Conservation (phyloP, 495 filamentous ascomycete species). For the Xylaria acuta region DNA sequence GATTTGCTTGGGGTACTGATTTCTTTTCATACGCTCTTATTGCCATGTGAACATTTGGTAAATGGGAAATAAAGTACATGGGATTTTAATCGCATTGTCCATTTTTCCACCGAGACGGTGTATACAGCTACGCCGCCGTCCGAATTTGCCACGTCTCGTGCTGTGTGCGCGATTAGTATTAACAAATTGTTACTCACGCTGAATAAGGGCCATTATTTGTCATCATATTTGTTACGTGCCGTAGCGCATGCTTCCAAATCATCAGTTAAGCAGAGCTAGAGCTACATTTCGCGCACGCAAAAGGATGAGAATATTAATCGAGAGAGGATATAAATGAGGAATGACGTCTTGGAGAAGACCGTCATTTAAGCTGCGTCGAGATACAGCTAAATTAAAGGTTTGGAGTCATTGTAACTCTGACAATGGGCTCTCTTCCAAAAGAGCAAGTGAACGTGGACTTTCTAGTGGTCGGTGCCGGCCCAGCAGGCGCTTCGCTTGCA, state of each 20-base stretch:
- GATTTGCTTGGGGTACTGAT: background rate
- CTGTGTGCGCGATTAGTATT: background rate
- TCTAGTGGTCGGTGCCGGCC: constrained; percentile 58
- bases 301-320: background rate
- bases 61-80: background rate
- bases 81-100: background rate
- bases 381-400: background rate
- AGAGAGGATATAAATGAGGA: background rate
- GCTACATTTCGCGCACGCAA: background rate
- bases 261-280: constrained; percentile 9
- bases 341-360: background rate
- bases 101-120: background rate
- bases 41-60: background rate
- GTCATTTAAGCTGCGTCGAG: background rate
- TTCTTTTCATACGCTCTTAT: background rate
- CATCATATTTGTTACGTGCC: background rate
- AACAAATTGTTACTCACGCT: background rate
- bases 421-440: constrained; percentile 13
- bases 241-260: constrained; percentile 9
- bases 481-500: constrained; percentile 57
- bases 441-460: constrained; percentile 35
- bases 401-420: background rate
- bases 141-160: background rate
- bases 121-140: background rate
- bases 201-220: constrained; percentile 6